Percentiles rank a stretch among this genome's conserved stretches.
These are phyloP conservation scores for Elymus sibiricus DNA, from an alignment of 176 grass and related monocot species.

Conservation along the genomic window DNA sequence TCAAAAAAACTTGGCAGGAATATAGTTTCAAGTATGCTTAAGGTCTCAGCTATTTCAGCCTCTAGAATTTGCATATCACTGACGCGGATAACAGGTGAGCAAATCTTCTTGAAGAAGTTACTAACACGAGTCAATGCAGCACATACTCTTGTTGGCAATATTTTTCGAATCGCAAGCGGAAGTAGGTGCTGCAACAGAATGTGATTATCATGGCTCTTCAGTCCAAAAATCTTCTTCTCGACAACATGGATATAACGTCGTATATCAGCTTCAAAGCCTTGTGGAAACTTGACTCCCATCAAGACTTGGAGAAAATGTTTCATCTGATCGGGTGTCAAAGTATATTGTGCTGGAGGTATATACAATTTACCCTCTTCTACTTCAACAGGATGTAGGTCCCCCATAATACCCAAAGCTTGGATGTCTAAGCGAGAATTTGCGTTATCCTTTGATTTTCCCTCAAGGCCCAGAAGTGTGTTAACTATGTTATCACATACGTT, in stretches of 20 bases:
- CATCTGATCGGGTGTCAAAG: not conserved
- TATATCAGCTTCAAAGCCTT: slow-evolving; percentile 3
- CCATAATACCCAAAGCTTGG: not conserved
- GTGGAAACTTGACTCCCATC: not conserved
- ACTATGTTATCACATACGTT: not conserved
- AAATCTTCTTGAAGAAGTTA: not conserved
- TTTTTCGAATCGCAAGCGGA: not conserved
- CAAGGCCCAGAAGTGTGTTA: not conserved
- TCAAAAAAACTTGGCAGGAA: not conserved
- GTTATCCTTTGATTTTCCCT: not conserved
- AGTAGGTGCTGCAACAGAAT: not conserved
- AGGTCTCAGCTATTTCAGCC: not conserved
- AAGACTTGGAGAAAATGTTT: not conserved
- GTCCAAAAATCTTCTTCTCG: not conserved
- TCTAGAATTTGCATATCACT: not conserved
- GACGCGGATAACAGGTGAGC: not conserved
- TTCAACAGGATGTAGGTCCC: not conserved
- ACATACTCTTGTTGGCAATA: not conserved
- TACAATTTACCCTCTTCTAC: not conserved
- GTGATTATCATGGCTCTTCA: not conserved
- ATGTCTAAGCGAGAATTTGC: not conserved
- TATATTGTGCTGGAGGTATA: not conserved
- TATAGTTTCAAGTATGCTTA: not conserved
- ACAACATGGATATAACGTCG: not conserved
- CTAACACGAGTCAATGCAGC: not conserved